A percentile compares a stretch with the other conserved stretches of the same genome.
Conservation (phyloP, 2,329 filamentous ascomycete species). For the Neonectria ditissima region DNA sequence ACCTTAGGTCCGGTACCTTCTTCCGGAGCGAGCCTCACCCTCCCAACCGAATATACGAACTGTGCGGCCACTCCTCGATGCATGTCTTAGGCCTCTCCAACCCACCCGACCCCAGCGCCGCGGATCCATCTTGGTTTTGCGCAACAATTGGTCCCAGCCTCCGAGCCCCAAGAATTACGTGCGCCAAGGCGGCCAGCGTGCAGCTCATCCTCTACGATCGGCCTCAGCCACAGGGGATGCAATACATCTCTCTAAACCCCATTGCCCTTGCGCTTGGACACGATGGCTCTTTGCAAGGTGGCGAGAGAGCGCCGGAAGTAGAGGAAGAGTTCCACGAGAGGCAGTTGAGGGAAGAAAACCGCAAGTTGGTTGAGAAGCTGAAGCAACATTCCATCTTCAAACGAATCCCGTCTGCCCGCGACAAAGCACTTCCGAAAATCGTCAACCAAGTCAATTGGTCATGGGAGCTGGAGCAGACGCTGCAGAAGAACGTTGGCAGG, state of each 20-base stretch:
- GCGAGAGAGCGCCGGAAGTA: slow-evolving; percentile 66
- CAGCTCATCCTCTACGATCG: slow-evolving; percentile 92
- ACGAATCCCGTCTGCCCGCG: slow-evolving; percentile 82
- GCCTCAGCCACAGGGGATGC: slow-evolving; percentile 88
- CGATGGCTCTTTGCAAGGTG: slow-evolving; percentile 63
- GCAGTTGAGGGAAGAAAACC: slow-evolving; percentile 68
- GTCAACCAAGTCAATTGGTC: slow-evolving; percentile 97
- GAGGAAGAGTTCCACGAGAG: slow-evolving; percentile 77
- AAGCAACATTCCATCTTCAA: slow-evolving; percentile 87
- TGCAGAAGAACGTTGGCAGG: slow-evolving; percentile 91
- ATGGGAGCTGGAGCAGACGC: slow-evolving; percentile 84
- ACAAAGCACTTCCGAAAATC: slow-evolving; percentile 82
- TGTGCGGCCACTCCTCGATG: slow-evolving; percentile 86
- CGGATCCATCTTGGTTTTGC: slow-evolving; percentile 77
- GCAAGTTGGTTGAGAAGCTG: slow-evolving; percentile 83
- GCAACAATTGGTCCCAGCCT: slow-evolving; percentile 64
- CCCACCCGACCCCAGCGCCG: slow-evolving; percentile 59
- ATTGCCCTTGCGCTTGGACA: slow-evolving; percentile 89
- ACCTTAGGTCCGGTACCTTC: slow-evolving; percentile 84
- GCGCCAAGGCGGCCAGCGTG: slow-evolving; percentile 76
- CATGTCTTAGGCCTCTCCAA: slow-evolving; percentile 90
- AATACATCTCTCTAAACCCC: slow-evolving; percentile 92
- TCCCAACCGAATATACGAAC: slow-evolving; percentile 81
- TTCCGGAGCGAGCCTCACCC: slow-evolving; percentile 86
- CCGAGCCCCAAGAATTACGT: slow-evolving; percentile 78